Evolutionary conservation across 2,329 filamentous ascomycete genomes (phyloP), one percentile per base, ranked within the genome.

Genomic region (Metarhizium anisopliae): DNA sequence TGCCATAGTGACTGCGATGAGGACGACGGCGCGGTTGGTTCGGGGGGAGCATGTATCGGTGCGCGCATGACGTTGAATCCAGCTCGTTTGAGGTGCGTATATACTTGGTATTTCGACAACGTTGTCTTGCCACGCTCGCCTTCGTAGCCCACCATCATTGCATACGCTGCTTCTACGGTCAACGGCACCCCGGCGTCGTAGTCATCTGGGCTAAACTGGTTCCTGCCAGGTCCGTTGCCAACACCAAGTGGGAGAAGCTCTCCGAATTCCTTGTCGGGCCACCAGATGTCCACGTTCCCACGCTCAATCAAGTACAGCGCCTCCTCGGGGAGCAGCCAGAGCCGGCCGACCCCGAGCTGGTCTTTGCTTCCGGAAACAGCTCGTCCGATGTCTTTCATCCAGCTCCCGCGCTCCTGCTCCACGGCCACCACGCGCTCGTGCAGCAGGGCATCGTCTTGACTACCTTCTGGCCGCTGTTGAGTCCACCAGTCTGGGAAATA

Each of bases 271-370:
- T 70, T 70, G 49, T 74, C 71, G 2, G 90, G 90, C 89, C 90
- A 96, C 77, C 91, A 86, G 45, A 96, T 79, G 69, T 97, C 90
- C 64, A 97, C 65, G 50, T 83, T 91, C 0, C 93, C 94, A 64
- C 94, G 78, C 74, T 99, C 94, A 8, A 97, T 77, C 59, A 96
- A 70, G 65, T 91, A 96, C 54, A 99, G 77, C 6, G 91, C 89
- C 71, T 99, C 94, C 67, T 99, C 94, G 0, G 93, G 93, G 43
- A 96, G 70, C 52, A 99, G 68, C 92, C 92, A 96, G 45, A 92
- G 74, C 59, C 81, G 83, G 35, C 85, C 81, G 58, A 78, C 78
- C 3, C 79, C 80, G 0, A 77, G 72, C 53, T 72, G 69, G 56
- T 84, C 81, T 59, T 77, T 79, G 45, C 78, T 75, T n/a, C 77